phyloP scores from a whole-genome alignment of 345 rosid genomes.

The Dipteronia dyeriana region DNA sequence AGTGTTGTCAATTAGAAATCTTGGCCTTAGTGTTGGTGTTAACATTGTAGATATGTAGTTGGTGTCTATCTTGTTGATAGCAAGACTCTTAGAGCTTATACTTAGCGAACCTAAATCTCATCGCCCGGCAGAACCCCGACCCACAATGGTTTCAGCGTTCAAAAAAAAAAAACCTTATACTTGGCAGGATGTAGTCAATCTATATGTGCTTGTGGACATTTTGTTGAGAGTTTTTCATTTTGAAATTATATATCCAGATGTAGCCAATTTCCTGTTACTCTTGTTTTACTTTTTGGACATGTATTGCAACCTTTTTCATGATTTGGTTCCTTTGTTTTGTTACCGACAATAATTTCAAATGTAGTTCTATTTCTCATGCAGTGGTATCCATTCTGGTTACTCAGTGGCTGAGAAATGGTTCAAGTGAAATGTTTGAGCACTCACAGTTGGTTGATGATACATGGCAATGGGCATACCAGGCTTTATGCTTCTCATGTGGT shows the following conservation, averaged over 20 bases:
- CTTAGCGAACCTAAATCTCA: too few relatives aligned
- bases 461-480: slow-evolving; percentile 83
- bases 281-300: background rate
- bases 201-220: background rate
- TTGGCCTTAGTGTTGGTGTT: background rate
- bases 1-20: background rate
- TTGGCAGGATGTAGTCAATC: background rate
- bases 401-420: slow-evolving; percentile 49
- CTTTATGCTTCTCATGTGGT: slow-evolving; percentile 87
- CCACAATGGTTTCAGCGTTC: too few relatives aligned
- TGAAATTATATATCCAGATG: background rate
- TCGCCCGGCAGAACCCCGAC: too few relatives aligned
- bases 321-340: background rate
- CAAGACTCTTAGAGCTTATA: background rate
- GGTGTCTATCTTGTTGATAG: background rate
- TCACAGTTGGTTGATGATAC: slow-evolving; percentile 55
- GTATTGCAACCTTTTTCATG: background rate
- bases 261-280: background rate
- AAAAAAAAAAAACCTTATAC: too few relatives aligned
- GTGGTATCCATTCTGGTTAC: slow-evolving; percentile 68
- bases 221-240: background rate
- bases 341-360: background rate
- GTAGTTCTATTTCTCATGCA: slow-evolving; percentile 32
- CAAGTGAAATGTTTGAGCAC: slow-evolving; percentile 68
- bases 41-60: background rate